Evolutionary conservation across 805 yeast species (phyloP), one percentile per base, ranked within the genome.

Genomic region (Pichia cabralensis): DNA sequence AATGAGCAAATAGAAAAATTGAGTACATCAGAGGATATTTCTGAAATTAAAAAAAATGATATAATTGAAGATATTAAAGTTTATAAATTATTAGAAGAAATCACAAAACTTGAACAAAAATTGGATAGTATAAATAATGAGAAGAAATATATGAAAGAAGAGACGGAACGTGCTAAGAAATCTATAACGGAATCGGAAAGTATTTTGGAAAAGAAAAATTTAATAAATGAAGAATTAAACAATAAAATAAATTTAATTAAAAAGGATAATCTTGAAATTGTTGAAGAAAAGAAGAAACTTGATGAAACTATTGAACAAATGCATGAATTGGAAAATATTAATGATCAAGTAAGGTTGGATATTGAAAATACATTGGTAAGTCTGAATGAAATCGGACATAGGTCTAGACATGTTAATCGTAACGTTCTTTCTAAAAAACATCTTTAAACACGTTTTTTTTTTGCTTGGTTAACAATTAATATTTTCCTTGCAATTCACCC

Each of bases 101-200:
- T 78, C 3, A 55, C 59, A 22, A 63, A 55, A 20, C 54, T 66
- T 29, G 55, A 66, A n/a, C 55, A 60, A 11, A 65, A 65, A 41
- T 47, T 68, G 2, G 66, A 65, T 18, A 62, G 76, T 6, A 64
- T 65, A 28, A 52, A 54, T 2, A 73, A 71, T 23, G 95, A 85
- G 46, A 68, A 64, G 30, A 70, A 62, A 32, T 86, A 81, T 53
- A 79, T 77, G 74, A 47, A 54, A 8, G 62, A 61, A 21, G 89
- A 82, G 50, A 66, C 73, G 21, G 56, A 55, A 14, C 68, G 74
- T 33, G 80, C 85, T 0, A 45, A 52, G 9, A 56, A 54, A 8
- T 67, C 85, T 0, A 62, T 69, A 0, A 42, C 43, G 10, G 79
- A 71, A 13, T 65, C 76, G 1, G 49, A 58, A 2, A 30, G 29